Conservation (phyloP, 305 asterid genomes). For the Plantago rigida region DNA sequence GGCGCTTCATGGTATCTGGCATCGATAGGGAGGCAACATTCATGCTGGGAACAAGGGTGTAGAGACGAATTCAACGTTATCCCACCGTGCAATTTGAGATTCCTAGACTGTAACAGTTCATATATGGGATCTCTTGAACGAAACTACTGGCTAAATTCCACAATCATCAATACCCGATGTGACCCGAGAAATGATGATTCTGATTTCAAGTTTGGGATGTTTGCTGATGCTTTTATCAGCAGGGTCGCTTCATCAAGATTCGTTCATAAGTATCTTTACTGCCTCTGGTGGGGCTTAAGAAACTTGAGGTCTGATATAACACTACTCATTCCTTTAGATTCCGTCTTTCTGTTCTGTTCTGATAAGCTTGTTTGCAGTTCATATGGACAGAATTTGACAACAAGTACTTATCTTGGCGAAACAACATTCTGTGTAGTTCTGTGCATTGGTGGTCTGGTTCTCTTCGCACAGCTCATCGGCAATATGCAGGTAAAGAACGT, state of each 20-base stretch:
- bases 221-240: conserved; percentile 80
- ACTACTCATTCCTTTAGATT: conserved; percentile 7
- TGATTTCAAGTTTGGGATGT: conserved; percentile 85
- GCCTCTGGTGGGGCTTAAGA: conserved; percentile 99
- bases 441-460: conserved; percentile 66
- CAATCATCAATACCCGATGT: conserved; percentile 43
- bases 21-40: conserved; percentile 76
- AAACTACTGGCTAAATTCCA: conserved; percentile 49
- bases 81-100: conserved; percentile 44
- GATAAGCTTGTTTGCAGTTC: conserved; percentile 49
- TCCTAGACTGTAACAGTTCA: conserved; percentile 45
- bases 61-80: conserved; percentile 28
- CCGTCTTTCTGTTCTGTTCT: background rate
- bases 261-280: conserved; percentile 62
- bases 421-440: conserved; percentile 57
- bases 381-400: conserved; percentile 71
- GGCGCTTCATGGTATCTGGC: conserved; percentile 94
- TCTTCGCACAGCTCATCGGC: conserved; percentile 81
- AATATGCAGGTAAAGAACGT: conserved; percentile 67
- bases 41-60: conserved; percentile 67
- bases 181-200: conserved; percentile 63
- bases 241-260: conserved; percentile 62
- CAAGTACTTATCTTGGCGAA: conserved; percentile 91
- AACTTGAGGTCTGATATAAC: conserved; percentile 62
- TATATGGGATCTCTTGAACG: conserved; percentile 25